Evolutionary conservation across 345 rosid species (phyloP).

Genomic region (Eucalyptus polyanthemos): DNA sequence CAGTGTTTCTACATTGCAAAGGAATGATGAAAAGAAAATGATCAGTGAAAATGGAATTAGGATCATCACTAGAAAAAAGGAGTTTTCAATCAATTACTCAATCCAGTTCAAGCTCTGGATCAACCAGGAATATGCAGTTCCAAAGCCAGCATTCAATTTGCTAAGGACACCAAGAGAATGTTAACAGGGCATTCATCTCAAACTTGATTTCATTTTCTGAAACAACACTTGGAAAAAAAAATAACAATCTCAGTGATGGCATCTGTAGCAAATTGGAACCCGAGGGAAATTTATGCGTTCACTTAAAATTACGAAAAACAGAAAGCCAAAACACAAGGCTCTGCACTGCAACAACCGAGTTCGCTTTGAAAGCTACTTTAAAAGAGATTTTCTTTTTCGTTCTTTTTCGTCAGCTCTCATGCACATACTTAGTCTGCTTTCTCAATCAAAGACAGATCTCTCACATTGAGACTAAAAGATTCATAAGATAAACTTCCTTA

Average conservation of each 20-base stretch:
- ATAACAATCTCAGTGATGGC: background rate
- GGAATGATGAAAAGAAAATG: background rate
- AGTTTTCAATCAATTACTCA: background rate
- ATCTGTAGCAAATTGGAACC: background rate
- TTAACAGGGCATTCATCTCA: background rate
- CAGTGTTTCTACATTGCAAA: conserved; percentile 35
- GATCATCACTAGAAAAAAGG: background rate
- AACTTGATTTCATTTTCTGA: background rate
- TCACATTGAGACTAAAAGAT: background rate
- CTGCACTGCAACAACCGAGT: background rate
- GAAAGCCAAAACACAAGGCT: background rate
- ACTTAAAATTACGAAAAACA: background rate
- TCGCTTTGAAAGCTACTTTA: background rate
- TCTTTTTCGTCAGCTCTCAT: background rate
- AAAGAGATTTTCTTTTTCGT: background rate
- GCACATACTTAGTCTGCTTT: background rate
- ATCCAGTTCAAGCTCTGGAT: background rate
- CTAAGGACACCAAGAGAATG: background rate
- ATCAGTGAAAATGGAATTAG: background rate
- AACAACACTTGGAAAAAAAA: background rate
- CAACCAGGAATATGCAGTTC: background rate
- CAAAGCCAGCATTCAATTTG: background rate
- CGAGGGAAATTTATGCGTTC: background rate
- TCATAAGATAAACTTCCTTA: background rate
- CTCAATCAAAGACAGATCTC: background rate